phyloP scores from a whole-genome alignment of 2,329 filamentous ascomycete species.

The Fusarium napiforme region DNA sequence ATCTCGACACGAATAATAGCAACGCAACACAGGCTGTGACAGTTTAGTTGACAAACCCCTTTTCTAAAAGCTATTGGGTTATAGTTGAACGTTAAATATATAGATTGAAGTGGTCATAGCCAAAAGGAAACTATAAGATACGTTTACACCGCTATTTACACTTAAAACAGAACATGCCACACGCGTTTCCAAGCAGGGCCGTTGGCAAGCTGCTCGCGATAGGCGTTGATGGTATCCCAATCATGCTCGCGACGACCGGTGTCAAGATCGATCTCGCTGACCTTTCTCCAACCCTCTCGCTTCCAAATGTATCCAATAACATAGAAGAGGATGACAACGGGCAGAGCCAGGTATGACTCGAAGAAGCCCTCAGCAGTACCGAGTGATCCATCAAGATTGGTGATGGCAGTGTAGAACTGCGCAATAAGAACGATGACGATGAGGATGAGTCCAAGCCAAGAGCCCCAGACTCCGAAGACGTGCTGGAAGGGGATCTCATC shows the following conservation, averaged over 20 bases:
- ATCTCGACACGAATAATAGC: not conserved
- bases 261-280: constrained; percentile 74
- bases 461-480: constrained; percentile 70
- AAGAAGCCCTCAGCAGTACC: constrained; percentile 60
- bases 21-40: too few species aligned
- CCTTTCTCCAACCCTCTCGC: constrained; percentile 65
- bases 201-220: constrained; percentile 56
- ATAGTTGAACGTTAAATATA: not conserved
- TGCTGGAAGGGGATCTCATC: constrained; percentile 76
- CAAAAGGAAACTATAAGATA: not conserved
- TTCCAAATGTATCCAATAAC: constrained; percentile 71
- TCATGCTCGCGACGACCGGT: constrained; percentile 70
- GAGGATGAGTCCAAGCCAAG: constrained; percentile 70
- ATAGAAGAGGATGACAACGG: constrained; percentile 66
- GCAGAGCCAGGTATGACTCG: constrained; percentile 63
- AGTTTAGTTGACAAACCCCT: accelerated
- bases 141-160: not conserved
- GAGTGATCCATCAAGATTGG: constrained; percentile 47
- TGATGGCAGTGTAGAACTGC: constrained; percentile 62
- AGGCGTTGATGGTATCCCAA: constrained; percentile 66
- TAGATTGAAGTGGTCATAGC: not conserved
- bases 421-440: constrained; percentile 67
- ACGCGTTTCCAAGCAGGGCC: constrained; percentile 59
- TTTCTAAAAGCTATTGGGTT: accelerated
- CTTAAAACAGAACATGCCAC: constrained; percentile 45